These are phyloP conservation scores for Cajanus cajan DNA, from an alignment of 306 rosid genomes.

Conservation along the genomic window DNA sequence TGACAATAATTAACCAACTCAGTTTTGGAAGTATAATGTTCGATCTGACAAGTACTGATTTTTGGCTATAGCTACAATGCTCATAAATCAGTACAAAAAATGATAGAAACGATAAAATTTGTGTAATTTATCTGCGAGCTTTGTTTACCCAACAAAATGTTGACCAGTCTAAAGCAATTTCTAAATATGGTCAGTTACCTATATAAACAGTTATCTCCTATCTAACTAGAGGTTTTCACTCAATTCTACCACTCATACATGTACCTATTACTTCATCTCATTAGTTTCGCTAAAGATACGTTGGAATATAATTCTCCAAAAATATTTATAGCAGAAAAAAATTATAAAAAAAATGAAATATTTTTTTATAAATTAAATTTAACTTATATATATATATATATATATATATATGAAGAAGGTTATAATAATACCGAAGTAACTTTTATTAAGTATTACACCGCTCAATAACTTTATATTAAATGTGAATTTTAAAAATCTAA, in stretches of 20 bases:
- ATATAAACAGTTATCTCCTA: neutral
- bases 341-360: no score
- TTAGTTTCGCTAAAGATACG: neutral
- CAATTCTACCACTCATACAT: neutral
- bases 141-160: neutral
- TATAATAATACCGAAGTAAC: no score
- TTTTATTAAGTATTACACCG: no score
- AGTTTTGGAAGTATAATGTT: conserved; percentile 5
- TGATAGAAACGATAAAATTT: neutral
- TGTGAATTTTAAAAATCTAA: no score
- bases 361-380: no score
- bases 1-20: neutral
- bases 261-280: neutral
- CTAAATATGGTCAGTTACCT: neutral
- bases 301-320: no score
- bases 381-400: no score
- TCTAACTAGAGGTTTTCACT: neutral
- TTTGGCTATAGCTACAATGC: conserved; percentile 5
- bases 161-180: neutral
- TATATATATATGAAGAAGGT: no score
- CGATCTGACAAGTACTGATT: conserved; percentile 1
- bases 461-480: no score
- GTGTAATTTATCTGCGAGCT: neutral
- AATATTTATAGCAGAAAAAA: no score
- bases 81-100: neutral